Conservation (phyloP, 2,329 filamentous ascomycete species). For the Diaporthe caulivora region DNA sequence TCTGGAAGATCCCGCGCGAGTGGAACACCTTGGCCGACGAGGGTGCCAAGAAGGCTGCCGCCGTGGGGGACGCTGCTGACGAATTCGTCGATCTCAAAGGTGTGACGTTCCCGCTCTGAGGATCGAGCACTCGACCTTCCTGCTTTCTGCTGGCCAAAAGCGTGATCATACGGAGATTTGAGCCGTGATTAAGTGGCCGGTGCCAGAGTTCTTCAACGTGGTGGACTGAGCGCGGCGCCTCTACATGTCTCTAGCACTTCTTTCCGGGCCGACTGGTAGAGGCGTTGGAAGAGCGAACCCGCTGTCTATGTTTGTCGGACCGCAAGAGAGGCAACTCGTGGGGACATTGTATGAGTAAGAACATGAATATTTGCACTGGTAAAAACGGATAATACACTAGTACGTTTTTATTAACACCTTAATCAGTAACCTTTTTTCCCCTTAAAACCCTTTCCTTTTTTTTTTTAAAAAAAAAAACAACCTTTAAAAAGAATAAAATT, state of each 20-base stretch:
- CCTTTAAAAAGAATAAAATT: too few species aligned
- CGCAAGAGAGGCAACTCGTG: background rate
- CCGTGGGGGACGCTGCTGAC: background rate
- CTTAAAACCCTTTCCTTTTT: too few species aligned
- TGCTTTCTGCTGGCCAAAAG: background rate
- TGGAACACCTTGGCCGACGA: conserved; percentile 1
- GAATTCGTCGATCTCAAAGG: background rate
- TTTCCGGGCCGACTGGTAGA: background rate
- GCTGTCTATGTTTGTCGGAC: background rate
- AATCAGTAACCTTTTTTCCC: too few species aligned
- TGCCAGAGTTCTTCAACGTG: background rate
- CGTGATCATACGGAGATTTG: background rate
- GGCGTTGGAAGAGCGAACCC: background rate
- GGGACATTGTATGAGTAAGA: background rate
- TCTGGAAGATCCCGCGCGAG: conserved; percentile 9
- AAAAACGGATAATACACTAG: too few species aligned
- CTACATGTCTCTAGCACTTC: background rate
- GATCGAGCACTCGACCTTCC: background rate
- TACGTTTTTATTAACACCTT: too few species aligned
- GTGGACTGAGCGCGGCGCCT: background rate
- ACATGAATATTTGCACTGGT: too few species aligned
- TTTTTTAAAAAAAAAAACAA: too few species aligned
- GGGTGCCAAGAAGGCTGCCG: background rate
- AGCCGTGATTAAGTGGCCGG: background rate
- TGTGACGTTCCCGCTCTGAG: background rate